phyloP scores from a whole-genome alignment of 1,284 basidiomycete genomes.

The Marasmius tenuissimus region DNA sequence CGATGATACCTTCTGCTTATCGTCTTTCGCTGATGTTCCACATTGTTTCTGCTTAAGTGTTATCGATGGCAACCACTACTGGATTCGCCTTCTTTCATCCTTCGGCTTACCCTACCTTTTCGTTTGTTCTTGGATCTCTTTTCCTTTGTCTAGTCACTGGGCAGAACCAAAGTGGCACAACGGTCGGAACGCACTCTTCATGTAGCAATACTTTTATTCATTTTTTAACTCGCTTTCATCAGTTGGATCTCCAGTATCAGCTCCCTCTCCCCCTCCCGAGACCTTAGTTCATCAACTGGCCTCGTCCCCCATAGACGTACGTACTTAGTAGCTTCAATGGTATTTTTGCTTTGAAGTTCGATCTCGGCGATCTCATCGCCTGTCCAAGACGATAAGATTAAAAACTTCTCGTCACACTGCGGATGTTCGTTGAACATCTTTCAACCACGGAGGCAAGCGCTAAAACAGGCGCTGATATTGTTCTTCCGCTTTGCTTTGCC shows the following conservation, averaged over 20 bases:
- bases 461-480: too few relatives aligned
- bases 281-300: background rate
- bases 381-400: background rate
- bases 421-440: too few relatives aligned
- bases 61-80: background rate
- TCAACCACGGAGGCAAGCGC: too few relatives aligned
- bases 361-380: too few relatives aligned
- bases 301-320: background rate
- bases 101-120: background rate
- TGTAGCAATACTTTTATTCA: conserved; percentile 13
- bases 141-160: conserved; percentile 2
- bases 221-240: conserved; percentile 6
- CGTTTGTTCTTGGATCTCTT: background rate
- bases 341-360: background rate
- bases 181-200: conserved; percentile 5
- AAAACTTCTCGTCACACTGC: background rate
- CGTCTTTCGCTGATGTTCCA: conserved; percentile 2
- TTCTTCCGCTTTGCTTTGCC: too few relatives aligned
- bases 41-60: background rate
- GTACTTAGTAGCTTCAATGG: background rate
- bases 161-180: conserved; percentile 6
- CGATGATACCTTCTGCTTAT: background rate
- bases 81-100: background rate
- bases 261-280: too few relatives aligned
- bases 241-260: conserved; percentile 1